Conservation (phyloP, 768 basidiomycete species). For the Cyclocybe cylindracea region DNA sequence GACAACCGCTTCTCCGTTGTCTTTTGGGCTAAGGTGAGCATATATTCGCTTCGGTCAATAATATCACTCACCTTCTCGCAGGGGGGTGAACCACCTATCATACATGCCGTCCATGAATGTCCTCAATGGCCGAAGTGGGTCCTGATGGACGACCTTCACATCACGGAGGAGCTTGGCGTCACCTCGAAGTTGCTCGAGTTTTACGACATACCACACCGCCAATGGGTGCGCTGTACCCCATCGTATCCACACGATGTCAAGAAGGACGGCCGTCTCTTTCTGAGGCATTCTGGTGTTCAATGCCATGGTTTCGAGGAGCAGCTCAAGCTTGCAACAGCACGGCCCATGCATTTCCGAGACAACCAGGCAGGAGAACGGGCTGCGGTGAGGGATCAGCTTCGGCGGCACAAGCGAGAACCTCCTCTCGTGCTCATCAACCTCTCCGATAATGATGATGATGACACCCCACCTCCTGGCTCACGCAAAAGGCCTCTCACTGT, state of each 20-base stretch:
- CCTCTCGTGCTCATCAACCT: too few species aligned
- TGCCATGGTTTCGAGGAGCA: slow-evolving; percentile 7
- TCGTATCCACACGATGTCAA: slow-evolving; percentile 10
- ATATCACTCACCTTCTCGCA: too few species aligned
- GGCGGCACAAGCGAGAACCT: background rate
- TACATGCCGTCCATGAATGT: too few species aligned
- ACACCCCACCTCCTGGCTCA: too few species aligned
- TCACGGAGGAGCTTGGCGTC: background rate
- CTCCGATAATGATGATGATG: too few species aligned
- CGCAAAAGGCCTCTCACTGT: too few species aligned
- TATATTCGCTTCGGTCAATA: too few species aligned
- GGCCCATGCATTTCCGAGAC: background rate
- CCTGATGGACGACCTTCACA: background rate
- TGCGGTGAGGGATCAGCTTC: background rate
- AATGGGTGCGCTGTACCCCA: slow-evolving; percentile 6
- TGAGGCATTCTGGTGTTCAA: slow-evolving; percentile 1
- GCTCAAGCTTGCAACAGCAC: background rate
- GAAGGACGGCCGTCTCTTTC: slow-evolving; percentile 10
- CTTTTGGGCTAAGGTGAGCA: too few species aligned
- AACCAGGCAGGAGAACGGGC: background rate
- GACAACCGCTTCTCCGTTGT: too few species aligned
- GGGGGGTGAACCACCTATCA: too few species aligned
- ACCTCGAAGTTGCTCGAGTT: background rate
- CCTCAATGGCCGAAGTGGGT: too few species aligned
- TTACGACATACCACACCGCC: slow-evolving; percentile 3